Evolutionary conservation across 192 early-diverging fungal genomes (phyloP).

Genomic region (Tieghemiomyces parasiticus): DNA sequence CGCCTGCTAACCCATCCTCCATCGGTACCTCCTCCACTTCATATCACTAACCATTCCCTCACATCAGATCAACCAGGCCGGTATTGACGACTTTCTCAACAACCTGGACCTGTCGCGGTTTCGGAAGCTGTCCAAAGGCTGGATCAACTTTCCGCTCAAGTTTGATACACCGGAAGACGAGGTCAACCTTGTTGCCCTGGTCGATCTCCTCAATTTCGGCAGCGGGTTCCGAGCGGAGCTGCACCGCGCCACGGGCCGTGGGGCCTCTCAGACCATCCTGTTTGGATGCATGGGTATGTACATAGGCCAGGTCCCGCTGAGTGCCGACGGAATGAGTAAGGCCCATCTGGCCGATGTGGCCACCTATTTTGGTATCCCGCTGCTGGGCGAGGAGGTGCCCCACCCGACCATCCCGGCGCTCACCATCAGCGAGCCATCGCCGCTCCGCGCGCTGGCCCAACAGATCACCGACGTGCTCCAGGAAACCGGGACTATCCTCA

Average conservation of each 20-base stretch:
- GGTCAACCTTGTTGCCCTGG: conserved; percentile 56
- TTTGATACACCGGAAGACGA: conserved; percentile 62
- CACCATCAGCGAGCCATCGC: conserved; percentile 48
- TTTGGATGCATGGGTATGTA: conserved; percentile 76
- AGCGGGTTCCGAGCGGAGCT: conserved; percentile 57
- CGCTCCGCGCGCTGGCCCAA: conserved; percentile 42
- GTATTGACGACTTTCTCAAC: conserved; percentile 9
- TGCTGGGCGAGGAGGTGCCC: conserved; percentile 45
- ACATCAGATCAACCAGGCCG: conserved; percentile 6
- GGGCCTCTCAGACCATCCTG: conserved; percentile 58
- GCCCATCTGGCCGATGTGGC: conserved; percentile 45
- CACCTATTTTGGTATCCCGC: conserved; percentile 54
- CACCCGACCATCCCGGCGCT: conserved; percentile 35
- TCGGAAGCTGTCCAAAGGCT: conserved; percentile 21
- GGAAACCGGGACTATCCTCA: conserved; percentile 50
- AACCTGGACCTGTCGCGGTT: conserved; percentile 17
- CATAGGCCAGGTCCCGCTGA: conserved; percentile 44
- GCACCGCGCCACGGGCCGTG: conserved; percentile 40
- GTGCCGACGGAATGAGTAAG: conserved; percentile 39
- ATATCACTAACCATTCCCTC: not conserved
- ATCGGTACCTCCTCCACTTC: not conserved
- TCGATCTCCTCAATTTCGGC: conserved; percentile 65
- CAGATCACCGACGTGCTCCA: conserved; percentile 47
- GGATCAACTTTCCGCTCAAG: conserved; percentile 49
- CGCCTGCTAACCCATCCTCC: no score